Base-by-base conservation (phyloP, 116 monocot genomes). In the Posidonia oceanica region DNA sequence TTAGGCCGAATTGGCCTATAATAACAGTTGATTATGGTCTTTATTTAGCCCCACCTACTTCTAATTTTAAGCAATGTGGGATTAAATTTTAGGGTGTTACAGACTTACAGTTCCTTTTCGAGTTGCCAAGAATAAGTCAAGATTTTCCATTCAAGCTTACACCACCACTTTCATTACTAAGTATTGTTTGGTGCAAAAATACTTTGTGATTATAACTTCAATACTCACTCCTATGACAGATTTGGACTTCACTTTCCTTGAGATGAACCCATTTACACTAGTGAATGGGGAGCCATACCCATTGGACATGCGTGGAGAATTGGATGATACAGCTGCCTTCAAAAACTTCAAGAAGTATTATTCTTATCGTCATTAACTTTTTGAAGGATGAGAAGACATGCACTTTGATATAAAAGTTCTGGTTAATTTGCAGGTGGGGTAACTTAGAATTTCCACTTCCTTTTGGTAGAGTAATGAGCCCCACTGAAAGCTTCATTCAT, bases 221-320 rank as follows among this genome's bases (percentile, higher is more conserved):
- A 16, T 40, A 12, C 15, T 17, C 3, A 16, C 36, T 29, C 7
- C 20, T 65, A 11, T 59, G 58, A 14, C 84, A 97, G 97, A 92
- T 71, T 69, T 97, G 76, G 97, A 97, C 74, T 97, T 97, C 74
- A 79, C 81, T 63, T 97, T 97, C 75, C 83, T 97, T 61, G 97
- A 97, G 84, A 85, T 97, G 97, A 97, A 97, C 66, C 97, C 97
- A 61, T 97, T 97, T 77, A 92, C 93, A 18, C 55, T 97, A 77
- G 83, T 97, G 64, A 80, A 92, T 82, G 97, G 85, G 15, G 84
- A 92, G 74, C 93, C 97, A 23, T 97, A 85, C 71, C 97, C 97
- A 39, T 72, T 97, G 71, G 97, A 97, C 69, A 97, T 97, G 97
- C 85, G 97, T 66, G 97, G 97, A 82, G 97, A 97, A 74, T 74